Evolutionary conservation across 1,139 yeast species (phyloP).

Genomic region (Taphrina wiesneri): DNA sequence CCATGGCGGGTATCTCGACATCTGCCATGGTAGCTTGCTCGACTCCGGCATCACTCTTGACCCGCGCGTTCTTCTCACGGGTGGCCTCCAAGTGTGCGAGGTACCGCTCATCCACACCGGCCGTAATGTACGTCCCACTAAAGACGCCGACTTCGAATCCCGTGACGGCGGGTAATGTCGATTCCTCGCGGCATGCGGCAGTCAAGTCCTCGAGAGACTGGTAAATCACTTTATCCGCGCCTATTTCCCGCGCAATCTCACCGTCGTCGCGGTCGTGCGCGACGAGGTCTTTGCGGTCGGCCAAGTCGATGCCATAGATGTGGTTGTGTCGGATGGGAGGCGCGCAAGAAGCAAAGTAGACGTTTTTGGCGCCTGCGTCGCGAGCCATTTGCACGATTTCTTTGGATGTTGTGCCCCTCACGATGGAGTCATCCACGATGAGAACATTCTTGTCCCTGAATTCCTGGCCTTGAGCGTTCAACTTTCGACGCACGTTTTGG

Average conservation of each 20-base stretch:
- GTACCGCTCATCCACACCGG: slow-evolving; percentile 79
- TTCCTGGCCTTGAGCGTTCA: slow-evolving; percentile 95
- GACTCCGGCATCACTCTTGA: slow-evolving; percentile 24
- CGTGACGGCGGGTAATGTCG: slow-evolving; percentile 51
- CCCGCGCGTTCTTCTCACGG: slow-evolving; percentile 16
- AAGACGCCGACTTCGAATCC: slow-evolving; percentile 96
- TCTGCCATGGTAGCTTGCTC: slow-evolving; percentile 11
- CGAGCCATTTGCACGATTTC: slow-evolving; percentile 97
- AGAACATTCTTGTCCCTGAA: slow-evolving; percentile 83
- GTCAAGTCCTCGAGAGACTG: slow-evolving; percentile 81
- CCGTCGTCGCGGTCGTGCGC: slow-evolving; percentile 76
- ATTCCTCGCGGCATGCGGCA: slow-evolving; percentile 65
- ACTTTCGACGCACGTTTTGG: slow-evolving; percentile 88
- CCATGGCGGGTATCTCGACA: slow-evolving; percentile 26
- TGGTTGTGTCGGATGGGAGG: slow-evolving; percentile 95
- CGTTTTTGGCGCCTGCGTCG: slow-evolving; percentile 94
- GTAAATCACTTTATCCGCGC: slow-evolving; percentile 88
- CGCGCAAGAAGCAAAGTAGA: slow-evolving; percentile 93
- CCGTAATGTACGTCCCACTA: slow-evolving; percentile 84
- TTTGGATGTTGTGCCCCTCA: slow-evolving; percentile 93
- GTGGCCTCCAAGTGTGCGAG: slow-evolving; percentile 70
- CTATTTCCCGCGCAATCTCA: slow-evolving; percentile 74
- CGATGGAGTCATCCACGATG: slow-evolving; percentile 94
- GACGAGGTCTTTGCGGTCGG: slow-evolving; percentile 90
- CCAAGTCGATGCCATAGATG: slow-evolving; percentile 94